Evolutionary conservation across 2,329 filamentous ascomycete genomes (phyloP).

Genomic region (Arthrobotrys megalospora): DNA sequence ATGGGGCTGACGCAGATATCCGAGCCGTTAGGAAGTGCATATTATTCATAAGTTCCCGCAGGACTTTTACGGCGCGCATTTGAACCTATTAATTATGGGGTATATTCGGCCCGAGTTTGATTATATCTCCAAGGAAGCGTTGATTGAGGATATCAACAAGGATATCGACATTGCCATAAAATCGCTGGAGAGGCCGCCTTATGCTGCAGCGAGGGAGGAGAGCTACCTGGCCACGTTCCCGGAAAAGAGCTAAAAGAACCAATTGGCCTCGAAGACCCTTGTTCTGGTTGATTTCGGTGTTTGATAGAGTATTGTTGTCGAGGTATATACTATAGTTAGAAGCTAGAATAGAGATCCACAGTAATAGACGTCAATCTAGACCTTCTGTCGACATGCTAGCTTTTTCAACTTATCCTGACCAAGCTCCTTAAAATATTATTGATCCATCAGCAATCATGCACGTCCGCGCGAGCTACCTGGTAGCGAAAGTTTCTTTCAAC

Average conservation of each 20-base stretch:
- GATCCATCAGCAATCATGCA: constrained; percentile 11
- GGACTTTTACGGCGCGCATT: constrained; percentile 87
- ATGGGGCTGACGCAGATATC: constrained; percentile 27
- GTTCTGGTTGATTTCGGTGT: neutral
- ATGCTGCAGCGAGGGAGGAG: constrained; percentile 60
- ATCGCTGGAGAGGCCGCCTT: constrained; percentile 79
- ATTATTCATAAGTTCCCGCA: constrained; percentile 81
- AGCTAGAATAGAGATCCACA: constrained; percentile 6
- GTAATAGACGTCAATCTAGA: neutral
- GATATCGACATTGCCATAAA: constrained; percentile 86
- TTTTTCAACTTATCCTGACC: neutral
- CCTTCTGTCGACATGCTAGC: too few species aligned
- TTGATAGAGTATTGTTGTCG: neutral
- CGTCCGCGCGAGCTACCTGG: neutral
- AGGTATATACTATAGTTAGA: too few species aligned
- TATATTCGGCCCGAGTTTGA: constrained; percentile 92
- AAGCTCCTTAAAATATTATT: neutral
- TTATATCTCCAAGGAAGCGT: constrained; percentile 84
- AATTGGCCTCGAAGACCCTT: neutral
- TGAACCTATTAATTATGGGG: constrained; percentile 85
- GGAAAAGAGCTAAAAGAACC: neutral
- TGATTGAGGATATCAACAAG: constrained; percentile 88
- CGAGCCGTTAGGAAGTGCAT: constrained; percentile 77
- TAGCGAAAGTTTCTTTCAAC: too few species aligned
- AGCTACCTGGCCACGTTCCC: constrained; percentile 57